These are phyloP conservation scores for Colletotrichum caudatum DNA, from an alignment of 2,329 filamentous ascomycete genomes.

Conservation along the genomic window DNA sequence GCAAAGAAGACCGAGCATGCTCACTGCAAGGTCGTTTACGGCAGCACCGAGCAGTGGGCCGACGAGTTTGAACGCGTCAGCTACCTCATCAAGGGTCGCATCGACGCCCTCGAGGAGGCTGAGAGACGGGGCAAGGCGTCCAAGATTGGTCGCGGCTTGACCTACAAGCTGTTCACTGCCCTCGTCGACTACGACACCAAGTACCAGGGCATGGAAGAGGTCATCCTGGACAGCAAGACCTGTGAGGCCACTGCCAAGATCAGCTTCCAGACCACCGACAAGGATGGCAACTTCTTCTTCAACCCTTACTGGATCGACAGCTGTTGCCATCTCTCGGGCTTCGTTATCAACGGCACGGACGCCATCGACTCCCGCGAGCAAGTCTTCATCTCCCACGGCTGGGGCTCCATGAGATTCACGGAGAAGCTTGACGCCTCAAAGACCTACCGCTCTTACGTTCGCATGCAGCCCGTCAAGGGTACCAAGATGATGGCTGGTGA, in stretches of 20 bases:
- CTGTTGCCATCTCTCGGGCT: slow-evolving; percentile 69
- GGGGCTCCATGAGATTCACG: slow-evolving; percentile 65
- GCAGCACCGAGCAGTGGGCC: slow-evolving; percentile 70
- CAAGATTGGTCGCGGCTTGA: slow-evolving; percentile 79
- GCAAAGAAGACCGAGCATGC: slow-evolving; percentile 71
- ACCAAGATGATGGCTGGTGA: slow-evolving; percentile 66
- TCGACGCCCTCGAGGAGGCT: slow-evolving; percentile 69
- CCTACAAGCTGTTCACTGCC: slow-evolving; percentile 76
- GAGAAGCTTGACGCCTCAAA: slow-evolving; percentile 59
- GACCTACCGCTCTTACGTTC: slow-evolving; percentile 67
- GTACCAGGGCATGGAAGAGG: slow-evolving; percentile 70
- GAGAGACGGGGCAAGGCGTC: slow-evolving; percentile 75
- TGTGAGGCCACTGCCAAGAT: slow-evolving; percentile 59
- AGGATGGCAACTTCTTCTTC: slow-evolving; percentile 66
- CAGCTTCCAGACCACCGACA: slow-evolving; percentile 60
- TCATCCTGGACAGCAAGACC: slow-evolving; percentile 63
- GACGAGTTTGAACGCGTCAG: slow-evolving; percentile 74
- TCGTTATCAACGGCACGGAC: slow-evolving; percentile 71
- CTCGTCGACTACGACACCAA: slow-evolving; percentile 67
- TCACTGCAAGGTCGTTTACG: slow-evolving; percentile 68
- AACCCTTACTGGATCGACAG: slow-evolving; percentile 71
- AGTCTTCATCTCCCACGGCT: slow-evolving; percentile 71
- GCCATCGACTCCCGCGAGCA: slow-evolving; percentile 65
- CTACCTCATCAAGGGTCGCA: slow-evolving; percentile 76
- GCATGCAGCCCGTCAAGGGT: slow-evolving; percentile 66